Base-by-base conservation (phyloP, 768 basidiomycete genomes). In the Naematelia aurantialba region DNA sequence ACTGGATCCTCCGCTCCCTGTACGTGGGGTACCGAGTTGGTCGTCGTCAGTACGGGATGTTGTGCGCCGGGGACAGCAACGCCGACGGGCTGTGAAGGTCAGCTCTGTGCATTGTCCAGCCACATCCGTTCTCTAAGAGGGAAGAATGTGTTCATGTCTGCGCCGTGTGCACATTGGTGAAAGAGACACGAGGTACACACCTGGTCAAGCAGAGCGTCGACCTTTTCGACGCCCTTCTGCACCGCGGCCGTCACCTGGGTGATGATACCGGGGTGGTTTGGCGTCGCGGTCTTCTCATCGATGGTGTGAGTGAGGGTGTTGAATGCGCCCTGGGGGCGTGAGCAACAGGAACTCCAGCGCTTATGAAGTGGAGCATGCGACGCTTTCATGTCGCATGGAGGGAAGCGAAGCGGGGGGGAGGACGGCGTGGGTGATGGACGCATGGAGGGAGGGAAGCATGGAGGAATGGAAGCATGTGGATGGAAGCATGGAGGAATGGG, bases 201-300 rank as follows among this genome's bases (percentile, higher is more conserved):
- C 19, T 57, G 60, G 42, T 70, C 56, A 45, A 71, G 45, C 45
- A 61, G 68, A 11, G 63, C 52, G 48, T 75, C 73, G n/a, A 68
- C 66, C 58, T 67, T 72, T 29, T 67, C 63, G 14, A 63, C 61
- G 46, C 62, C 68, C 54, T 62, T 72, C 17, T 69, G 58, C 10
- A 66, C 59, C 11, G 62, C 66, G 30, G 65, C 61, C 25, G 68
- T 58, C 1, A 68, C 61, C 61, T 74, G 72, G 50, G 67, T 74
- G 29, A 72, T 62, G 52, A 73, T 49, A 42, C 74, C 74, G 13
- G 74, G 72, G 57, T 76, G 70, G 11, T 62, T 61, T 50, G 63
- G 56, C 4, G 70, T 62, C n/a, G 69, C 63, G 22, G 74, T 76
- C 59, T 65, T 68, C 50, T 72, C 65, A 51, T 76, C 72, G 54